Base-by-base conservation (phyloP, 768 basidiomycete species). In the Sporobolomyces pararoseus region DNA sequence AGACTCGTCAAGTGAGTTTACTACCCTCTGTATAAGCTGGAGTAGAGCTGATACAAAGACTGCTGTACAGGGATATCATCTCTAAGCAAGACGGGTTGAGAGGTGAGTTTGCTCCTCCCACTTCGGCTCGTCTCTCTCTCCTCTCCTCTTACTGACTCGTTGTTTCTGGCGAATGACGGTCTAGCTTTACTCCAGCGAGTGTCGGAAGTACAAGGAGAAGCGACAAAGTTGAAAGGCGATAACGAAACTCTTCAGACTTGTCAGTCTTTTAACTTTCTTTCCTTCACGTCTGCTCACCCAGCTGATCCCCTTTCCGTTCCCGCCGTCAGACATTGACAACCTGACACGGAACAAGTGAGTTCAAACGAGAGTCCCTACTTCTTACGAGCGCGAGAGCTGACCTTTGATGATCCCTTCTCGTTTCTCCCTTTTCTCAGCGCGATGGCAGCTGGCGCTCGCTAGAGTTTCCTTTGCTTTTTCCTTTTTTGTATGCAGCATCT, bases 181-280 rank as follows among this genome's bases (percentile, higher is more conserved):
- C 5, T 63, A 73, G 72, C 72, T 2, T 63, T 73, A 4, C 16
- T 73, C 10, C 51, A 69, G 12, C 44, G 72, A 3, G 63, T 69
- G 0, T 7, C 35, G 7, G 49, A 65, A 21, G 72, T 73, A 21
- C 67, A 68, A 57, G 67, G 60, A 44, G 72, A 73, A 42, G 61
- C 53, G 29, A 47, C 23, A 13, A 73, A 73, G 55, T 60, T 69
- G 42, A 66, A 59, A 32, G 34, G 54, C 2, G 72, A 65, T 35
- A 73, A 73, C 53, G 67, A 69, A 51, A 73, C 72, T 3, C 64
- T 73, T 12, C 72, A 73, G 47, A 70, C 68, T 44, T 73, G 68
- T 69, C 16, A 42, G 42, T 55, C 19, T 17, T 46, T 31, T 61
- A 16, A 13, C 23, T 25, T 39, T 25, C 50, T 0, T n/a, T 3